Conservation (phyloP, 2,329 filamentous ascomycete species). For the Lomentospora prolificans region DNA sequence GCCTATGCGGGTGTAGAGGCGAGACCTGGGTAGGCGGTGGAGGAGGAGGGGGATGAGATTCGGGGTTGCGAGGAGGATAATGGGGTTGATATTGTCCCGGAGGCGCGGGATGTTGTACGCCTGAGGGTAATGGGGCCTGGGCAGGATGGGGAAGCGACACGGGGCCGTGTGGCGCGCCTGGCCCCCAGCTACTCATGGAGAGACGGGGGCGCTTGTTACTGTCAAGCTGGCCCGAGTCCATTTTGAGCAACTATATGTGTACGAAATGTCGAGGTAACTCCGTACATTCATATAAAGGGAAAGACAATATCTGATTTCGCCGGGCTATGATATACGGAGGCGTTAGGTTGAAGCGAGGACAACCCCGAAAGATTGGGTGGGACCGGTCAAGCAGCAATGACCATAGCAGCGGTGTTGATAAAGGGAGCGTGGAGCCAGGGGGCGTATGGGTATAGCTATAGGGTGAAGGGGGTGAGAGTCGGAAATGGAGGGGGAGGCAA, state of each 20-base stretch:
- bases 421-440: conserved; percentile 18
- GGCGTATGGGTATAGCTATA: conserved; percentile 6
- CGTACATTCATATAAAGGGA: conserved; percentile 24
- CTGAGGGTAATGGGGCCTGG: conserved; percentile 19
- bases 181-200: conserved; percentile 33
- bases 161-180: conserved; percentile 34
- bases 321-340: conserved; percentile 12
- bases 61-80: conserved; percentile 27
- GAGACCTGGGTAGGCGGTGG: conserved; percentile 17
- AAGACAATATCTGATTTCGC: conserved; percentile 5
- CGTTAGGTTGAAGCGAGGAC: conserved; percentile 9
- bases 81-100: conserved; percentile 27
- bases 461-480: conserved; percentile 4
- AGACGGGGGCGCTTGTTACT: conserved; percentile 47
- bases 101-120: conserved; percentile 19
- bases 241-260: conserved; percentile 35
- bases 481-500: conserved; percentile 9
- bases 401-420: conserved; percentile 19
- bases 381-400: conserved; percentile 16
- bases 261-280: conserved; percentile 1
- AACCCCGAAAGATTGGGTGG: conserved; percentile 8
- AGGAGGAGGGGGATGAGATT: conserved; percentile 16
- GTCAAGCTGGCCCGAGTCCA: conserved; percentile 51
- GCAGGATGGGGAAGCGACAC: conserved; percentile 37
- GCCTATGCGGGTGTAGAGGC: conserved; percentile 16